Evolutionary conservation across 2,329 filamentous ascomycete species (phyloP).

Genomic region (Ophiostoma populinum): DNA sequence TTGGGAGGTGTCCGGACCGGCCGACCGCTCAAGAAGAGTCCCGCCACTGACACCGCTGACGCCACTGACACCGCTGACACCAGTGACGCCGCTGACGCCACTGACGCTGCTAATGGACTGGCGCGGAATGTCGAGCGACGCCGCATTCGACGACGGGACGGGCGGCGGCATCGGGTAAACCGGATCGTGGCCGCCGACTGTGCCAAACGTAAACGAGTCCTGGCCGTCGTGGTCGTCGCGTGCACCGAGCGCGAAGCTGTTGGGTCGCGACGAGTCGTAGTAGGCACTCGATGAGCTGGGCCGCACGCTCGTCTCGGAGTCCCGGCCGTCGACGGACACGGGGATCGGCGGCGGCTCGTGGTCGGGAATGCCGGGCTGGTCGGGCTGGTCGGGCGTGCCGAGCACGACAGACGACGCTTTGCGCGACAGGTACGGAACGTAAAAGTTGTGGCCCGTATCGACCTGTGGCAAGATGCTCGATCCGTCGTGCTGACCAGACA

Average conservation of each 20-base stretch:
- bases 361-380: no score
- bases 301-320: constrained; percentile 15
- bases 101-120: no score
- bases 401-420: no score
- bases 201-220: constrained; percentile 23
- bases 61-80: no score
- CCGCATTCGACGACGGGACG: constrained; percentile 27
- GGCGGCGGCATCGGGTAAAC: constrained; percentile 9
- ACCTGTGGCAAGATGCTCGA: constrained; percentile 28
- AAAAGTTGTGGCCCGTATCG: constrained; percentile 33
- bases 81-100: no score
- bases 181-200: constrained; percentile 12
- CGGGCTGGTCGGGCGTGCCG: no score
- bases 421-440: constrained; percentile 28
- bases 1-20: background rate
- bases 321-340: constrained; percentile 6
- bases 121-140: constrained; percentile 27
- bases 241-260: constrained; percentile 22
- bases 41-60: no score
- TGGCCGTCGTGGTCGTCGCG: constrained; percentile 21
- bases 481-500: background rate
- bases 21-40: constrained; percentile 18
- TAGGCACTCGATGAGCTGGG: constrained; percentile 22
- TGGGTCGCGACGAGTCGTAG: constrained; percentile 24
- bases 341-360: constrained; percentile 36